Evolutionary conservation across 2,329 filamentous ascomycete genomes (phyloP).

Genomic region (Alternaria incomplexa): DNA sequence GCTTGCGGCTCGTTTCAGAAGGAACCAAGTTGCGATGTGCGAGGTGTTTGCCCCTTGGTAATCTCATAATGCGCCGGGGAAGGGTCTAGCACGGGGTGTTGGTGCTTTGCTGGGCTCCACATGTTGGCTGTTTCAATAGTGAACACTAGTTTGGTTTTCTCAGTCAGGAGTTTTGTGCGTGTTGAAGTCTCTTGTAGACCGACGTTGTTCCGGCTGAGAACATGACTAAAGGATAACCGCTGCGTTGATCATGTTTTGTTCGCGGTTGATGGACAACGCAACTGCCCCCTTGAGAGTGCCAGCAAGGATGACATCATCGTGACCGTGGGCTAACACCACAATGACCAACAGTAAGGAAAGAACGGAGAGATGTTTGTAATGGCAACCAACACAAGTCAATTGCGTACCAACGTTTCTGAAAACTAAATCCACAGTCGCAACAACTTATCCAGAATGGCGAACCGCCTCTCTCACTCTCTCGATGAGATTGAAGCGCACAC

Average conservation of each 20-base stretch:
- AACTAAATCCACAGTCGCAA: not conserved
- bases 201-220: not conserved
- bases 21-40: not conserved
- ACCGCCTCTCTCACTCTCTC: constrained; percentile 6
- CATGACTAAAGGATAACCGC: not conserved
- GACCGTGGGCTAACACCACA: not conserved
- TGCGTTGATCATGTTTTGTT: not conserved
- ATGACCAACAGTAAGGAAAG: not conserved
- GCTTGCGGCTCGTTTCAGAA: not conserved
- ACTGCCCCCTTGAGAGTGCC: not conserved
- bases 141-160: not conserved
- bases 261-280: not conserved
- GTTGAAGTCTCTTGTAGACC: not conserved
- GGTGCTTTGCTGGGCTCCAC: not conserved
- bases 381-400: not conserved
- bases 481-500: constrained; percentile 6
- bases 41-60: not conserved
- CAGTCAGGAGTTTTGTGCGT: not conserved
- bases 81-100: not conserved
- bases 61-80: not conserved
- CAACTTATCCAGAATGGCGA: not conserved
- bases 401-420: not conserved
- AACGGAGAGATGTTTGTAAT: not conserved
- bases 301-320: constrained; percentile 8
- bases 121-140: not conserved